Evolutionary conservation across 2,329 filamentous ascomycete genomes (phyloP), one percentile per base, ranked within the genome.

Genomic region (Exophiala lecanii-corni): DNA sequence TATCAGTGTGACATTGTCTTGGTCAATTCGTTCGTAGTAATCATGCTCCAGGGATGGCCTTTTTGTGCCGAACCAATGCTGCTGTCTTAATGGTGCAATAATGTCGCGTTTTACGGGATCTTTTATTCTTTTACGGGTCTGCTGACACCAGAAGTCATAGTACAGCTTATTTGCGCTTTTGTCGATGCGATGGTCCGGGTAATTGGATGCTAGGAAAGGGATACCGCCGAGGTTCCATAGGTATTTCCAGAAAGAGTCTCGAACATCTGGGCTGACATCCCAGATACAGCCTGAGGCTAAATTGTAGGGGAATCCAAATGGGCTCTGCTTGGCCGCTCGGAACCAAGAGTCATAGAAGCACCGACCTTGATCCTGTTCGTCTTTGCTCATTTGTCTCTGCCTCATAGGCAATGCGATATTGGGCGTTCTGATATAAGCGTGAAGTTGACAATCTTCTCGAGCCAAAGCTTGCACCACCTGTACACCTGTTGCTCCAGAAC

Each of bases 391-490:
- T 0, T 63, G 42, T 2, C 64, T 62, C 45, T 75, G 70, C 2
- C 68, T 64, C 77, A 85, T 82, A 0, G 79, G 79, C 1, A 84
- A 55, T 1, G 75, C 75, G 4, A 80, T 62, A 51, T 84, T 85
- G 0, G 81, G 81, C 1, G 79, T 84, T 9, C 81, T 72, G 54
- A 84, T 79, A 59, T 83, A 64, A 1, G 62, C 55, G 2, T 63
- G 71, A 10, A 85, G 50, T 1, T 73, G 60, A 3, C 65, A 68
- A 0, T 71, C 77, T 6, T 69, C 58, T 3, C 73, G 72, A 2
- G 71, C 75, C 58, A 74, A 75, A 36, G 77, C 78, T 49, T 85
- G 81, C 0, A 73, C 70, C 32, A 81, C 73, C 53, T 84, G 80
- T 1, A 83, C 73, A 1, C 79, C 79, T 0, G 78, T 77, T 0